Percentiles rank a stretch among this genome's conserved stretches.
phyloP scores from a whole-genome alignment of 2,329 filamentous ascomycete genomes.

The Knufia fluminis region DNA sequence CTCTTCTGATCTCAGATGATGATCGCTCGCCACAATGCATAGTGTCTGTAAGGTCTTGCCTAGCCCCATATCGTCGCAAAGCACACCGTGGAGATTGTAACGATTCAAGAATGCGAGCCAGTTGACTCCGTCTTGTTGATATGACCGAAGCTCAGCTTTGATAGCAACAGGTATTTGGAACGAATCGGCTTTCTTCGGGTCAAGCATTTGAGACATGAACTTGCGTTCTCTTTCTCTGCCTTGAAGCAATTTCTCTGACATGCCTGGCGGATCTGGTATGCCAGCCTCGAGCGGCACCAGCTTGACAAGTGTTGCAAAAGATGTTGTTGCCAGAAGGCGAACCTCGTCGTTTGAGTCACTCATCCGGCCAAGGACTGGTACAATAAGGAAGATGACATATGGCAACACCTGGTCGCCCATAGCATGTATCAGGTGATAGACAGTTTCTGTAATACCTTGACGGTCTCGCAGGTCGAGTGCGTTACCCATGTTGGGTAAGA shows the following conservation, averaged over 20 bases:
- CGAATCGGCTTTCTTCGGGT: conserved; percentile 90
- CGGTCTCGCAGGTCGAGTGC: conserved; percentile 78
- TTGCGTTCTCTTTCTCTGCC: conserved; percentile 90
- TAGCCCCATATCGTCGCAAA: conserved; percentile 98
- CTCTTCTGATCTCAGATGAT: conserved; percentile 85
- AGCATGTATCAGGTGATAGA: conserved; percentile 94
- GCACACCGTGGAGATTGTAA: conserved; percentile 94
- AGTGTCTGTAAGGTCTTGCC: conserved; percentile 96
- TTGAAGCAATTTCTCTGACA: conserved; percentile 78
- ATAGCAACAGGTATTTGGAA: conserved; percentile 93
- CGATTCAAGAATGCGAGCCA: conserved; percentile 98
- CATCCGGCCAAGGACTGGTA: conserved; percentile 93
- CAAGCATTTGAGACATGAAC: conserved; percentile 92
- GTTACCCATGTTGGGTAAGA: conserved; percentile 85
- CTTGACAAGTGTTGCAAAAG: conserved; percentile 94
- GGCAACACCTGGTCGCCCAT: conserved; percentile 96
- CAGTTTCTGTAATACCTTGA: conserved; percentile 87
- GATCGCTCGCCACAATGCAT: conserved; percentile 95
- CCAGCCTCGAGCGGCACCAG: conserved; percentile 93
- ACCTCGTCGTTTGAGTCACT: conserved; percentile 97
- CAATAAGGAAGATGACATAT: conserved; percentile 97
- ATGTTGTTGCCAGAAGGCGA: conserved; percentile 85
- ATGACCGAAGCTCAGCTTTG: conserved; percentile 90
- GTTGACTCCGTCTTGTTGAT: conserved; percentile 97
- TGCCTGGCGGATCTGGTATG: conserved; percentile 88